phyloP scores from a whole-genome alignment of 768 basidiomycete genomes.

The Rhodotorula diobovata region DNA sequence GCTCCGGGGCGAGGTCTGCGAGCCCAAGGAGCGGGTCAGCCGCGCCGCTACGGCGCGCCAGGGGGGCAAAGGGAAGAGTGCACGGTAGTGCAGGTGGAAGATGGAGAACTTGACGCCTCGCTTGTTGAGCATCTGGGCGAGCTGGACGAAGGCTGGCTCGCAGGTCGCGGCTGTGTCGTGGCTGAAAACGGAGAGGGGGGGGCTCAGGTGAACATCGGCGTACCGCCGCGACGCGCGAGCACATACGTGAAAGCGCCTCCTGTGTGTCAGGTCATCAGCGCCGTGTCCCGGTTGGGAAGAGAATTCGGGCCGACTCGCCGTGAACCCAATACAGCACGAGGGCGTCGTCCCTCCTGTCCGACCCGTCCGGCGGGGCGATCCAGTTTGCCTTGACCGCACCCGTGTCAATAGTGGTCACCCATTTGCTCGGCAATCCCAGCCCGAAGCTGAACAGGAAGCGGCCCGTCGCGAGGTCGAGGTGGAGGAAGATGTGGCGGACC shows the following conservation, averaged over 20 bases:
- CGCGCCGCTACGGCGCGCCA: too few relatives aligned
- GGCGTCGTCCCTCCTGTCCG: conserved; percentile 18
- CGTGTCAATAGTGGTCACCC: conserved; percentile 5
- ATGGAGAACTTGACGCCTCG: conserved; percentile 23
- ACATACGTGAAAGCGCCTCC: too few relatives aligned
- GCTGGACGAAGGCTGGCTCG: background rate
- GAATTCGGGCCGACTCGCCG: background rate
- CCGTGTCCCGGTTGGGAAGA: too few relatives aligned
- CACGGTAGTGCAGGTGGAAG: conserved; percentile 28
- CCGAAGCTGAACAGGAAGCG: background rate
- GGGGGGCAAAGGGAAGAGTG: too few relatives aligned
- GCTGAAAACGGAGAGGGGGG: background rate
- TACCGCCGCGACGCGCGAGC: background rate
- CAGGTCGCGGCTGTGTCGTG: background rate
- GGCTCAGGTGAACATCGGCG: too few relatives aligned
- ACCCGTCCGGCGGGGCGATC: conserved; percentile 26
- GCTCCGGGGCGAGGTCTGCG: conserved; percentile 44
- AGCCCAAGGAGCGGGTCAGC: too few relatives aligned
- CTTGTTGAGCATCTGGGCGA: conserved; percentile 8
- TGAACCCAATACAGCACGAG: conserved; percentile 21
- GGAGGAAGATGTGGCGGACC: background rate
- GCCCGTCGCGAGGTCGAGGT: background rate
- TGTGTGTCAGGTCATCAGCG: too few relatives aligned
- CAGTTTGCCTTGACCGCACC: conserved; percentile 18
- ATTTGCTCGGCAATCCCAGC: background rate